Conservation (phyloP, 305 asterid genomes). For the Vinca major region DNA sequence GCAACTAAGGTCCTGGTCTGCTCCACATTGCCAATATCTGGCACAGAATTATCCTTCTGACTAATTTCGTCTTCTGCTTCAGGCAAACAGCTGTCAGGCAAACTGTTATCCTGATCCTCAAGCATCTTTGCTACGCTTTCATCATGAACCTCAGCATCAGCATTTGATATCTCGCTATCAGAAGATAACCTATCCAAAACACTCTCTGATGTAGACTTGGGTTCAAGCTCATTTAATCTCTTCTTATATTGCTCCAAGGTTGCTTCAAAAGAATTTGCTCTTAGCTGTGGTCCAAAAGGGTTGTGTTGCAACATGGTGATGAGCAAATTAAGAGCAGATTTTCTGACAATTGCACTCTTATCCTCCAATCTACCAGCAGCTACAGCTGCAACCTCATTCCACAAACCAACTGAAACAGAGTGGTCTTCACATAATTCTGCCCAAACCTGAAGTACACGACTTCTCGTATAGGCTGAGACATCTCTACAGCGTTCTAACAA, state of each 20-base stretch:
- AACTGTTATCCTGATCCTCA: conserved; percentile 38
- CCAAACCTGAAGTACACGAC: conserved; percentile 97
- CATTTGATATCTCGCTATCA: conserved; percentile 41
- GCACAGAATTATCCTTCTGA: conserved; percentile 51
- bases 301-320: conserved; percentile 94
- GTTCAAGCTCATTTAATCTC: conserved; percentile 60
- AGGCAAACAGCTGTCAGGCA: conserved; percentile 64
- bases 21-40: conserved; percentile 88
- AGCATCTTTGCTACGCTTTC: conserved; percentile 34
- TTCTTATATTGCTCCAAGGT: conserved; percentile 85
- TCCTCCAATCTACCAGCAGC: conserved; percentile 96
- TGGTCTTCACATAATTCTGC: conserved; percentile 87
- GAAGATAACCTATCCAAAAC: conserved; percentile 33
- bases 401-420: conserved; percentile 82
- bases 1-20: conserved; percentile 94
- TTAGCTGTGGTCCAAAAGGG: conserved; percentile 94
- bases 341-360: conserved; percentile 91
- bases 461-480: conserved; percentile 92
- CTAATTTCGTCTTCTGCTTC: conserved; percentile 27
- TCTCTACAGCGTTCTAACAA: conserved; percentile 90
- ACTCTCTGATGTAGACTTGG: conserved; percentile 33
- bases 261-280: conserved; percentile 77
- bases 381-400: conserved; percentile 88
- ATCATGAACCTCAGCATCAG: conserved; percentile 43
- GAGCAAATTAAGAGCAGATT: conserved; percentile 83